Evolutionary conservation across 805 yeast species (phyloP), one percentile per base, ranked within the genome.

Genomic region (Suhomyces xylopsoci): DNA sequence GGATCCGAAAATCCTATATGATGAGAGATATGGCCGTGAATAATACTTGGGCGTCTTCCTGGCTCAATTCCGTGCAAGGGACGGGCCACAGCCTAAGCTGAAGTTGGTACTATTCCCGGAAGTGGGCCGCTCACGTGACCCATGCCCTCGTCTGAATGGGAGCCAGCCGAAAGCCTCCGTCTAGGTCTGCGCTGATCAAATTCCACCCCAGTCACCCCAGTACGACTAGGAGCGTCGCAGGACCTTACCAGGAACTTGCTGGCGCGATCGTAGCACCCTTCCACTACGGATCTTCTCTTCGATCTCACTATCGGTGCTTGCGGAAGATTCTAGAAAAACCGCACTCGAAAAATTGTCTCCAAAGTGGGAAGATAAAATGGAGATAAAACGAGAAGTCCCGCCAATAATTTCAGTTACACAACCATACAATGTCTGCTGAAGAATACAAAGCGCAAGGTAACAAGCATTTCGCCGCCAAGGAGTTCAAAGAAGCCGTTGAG

Each of bases 391-490:
- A 26, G 28, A 26, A 26, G 28, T 19, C 5, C 7, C 12, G 42
- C 22, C 20, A 19, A 19, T 7, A 38, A 19, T 38, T 19, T 12
- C 22, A 19, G 14, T 17, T 17, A 19, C 8, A 7, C 24, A 38
- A 38, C 42, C 22, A 38, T 38, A 38, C 14, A 38, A 80, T 79
- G 81, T 80, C 85, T 28, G 85, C 90, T 45, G 92, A 86, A 56
- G 91, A 86, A 68, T 86, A 68, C 65, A 94, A 94, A 75, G 88
- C 96, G 25, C 86, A 90, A 71, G 99, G 99, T 62, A 94, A 94
- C 76, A 87, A 90, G 58, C 94, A 90, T 44, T 94, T 94, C 67
- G 83, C 90, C 22, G 89, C 91, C 50, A 93, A 94, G 71, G 90
- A 93, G 51, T 94, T 82, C 68, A 74, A 76, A 20, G 79, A 83